phyloP scores from a whole-genome alignment of 805 yeast genomes.

The Metschnikowia drakensbergensis region DNA sequence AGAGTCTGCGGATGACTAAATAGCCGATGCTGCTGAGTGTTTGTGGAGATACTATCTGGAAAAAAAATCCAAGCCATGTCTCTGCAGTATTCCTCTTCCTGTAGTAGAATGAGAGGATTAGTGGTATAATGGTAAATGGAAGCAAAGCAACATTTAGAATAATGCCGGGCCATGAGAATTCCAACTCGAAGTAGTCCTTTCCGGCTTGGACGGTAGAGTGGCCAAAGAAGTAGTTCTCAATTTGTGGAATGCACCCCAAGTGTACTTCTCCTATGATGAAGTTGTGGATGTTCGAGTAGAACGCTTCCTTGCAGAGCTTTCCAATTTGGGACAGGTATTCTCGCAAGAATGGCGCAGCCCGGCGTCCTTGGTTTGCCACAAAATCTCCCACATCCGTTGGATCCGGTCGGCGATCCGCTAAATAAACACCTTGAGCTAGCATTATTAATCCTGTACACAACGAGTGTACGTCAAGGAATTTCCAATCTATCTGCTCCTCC shows the following conservation, averaged over 20 bases:
- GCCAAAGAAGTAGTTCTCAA: conserved; percentile 11
- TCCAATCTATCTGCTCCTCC: conserved; percentile 3
- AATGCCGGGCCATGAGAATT: conserved; percentile 12
- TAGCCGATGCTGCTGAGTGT: not conserved
- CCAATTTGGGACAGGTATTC: not conserved
- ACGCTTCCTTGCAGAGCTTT: too few species aligned
- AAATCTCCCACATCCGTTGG: conserved; percentile 5
- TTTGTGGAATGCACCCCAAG: not conserved
- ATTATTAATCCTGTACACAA: conserved; percentile 10
- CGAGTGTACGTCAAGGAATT: conserved; percentile 8
- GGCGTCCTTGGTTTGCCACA: conserved; percentile 8
- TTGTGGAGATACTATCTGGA: not conserved
- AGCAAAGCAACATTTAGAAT: conserved; percentile 9
- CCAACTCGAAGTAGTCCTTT: not conserved
- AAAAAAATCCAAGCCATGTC: not conserved
- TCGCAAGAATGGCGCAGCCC: not conserved
- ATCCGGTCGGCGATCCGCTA: conserved; percentile 5
- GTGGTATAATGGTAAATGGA: conserved; percentile 12
- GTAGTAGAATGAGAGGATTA: conserved; percentile 4
- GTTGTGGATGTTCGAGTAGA: not conserved
- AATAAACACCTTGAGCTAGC: conserved; percentile 1
- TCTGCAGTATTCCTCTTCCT: not conserved
- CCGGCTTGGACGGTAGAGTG: not conserved
- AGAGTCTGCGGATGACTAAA: not conserved
- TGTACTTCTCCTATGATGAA: conserved; percentile 3